Evolutionary conservation across 306 rosid species (phyloP), one percentile per base, ranked within the genome.

Genomic region (Fragaria vesca): DNA sequence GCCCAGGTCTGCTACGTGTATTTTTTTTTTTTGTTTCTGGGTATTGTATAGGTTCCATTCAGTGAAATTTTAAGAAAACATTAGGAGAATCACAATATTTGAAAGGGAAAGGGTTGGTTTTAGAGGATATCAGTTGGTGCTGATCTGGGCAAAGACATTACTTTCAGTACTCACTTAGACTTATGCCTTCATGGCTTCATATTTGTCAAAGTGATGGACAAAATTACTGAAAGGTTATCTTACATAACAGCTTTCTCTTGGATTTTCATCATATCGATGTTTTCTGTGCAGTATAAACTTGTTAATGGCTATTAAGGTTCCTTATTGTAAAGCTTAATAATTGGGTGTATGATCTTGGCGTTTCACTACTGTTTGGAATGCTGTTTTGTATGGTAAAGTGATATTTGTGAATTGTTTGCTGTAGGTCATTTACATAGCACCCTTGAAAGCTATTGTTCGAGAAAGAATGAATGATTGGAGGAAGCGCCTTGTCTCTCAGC

Each of bases 391-490:
- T 48, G 65, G 55, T 77, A 74, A 32, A 58, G 15, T 79, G 24
- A 36, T 45, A 67, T 70, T 47, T 76, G 58, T 69, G 72, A 62
- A 63, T 54, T 72, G 24, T 28, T 60, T 47, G 20, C 68, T 87
- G 79, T 87, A 94, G 98, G 98, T 94, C 76, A 90, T 94, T 84
- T 94, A 94, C 82, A 92, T 94, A 79, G 98, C 98, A 79, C 98
- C 98, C 72, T 81, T 94, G 89, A 94, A 94, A 88, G 97, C 98
- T 71, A 94, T 94, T 88, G 98, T 94, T 66, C 90, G 95, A 73
- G 98, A 94, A 87, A 89, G 98, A 89, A 92, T 94, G 96, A 83
- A 91, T 63, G 98, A 94, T 89, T 94, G 98, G 98, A 80, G 80
- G 74, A 88, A 82, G 81, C 84, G 89, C 74, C 97, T 94, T 79